Conservation (phyloP, 345 rosid genomes). For the Corchorus olitorius region DNA sequence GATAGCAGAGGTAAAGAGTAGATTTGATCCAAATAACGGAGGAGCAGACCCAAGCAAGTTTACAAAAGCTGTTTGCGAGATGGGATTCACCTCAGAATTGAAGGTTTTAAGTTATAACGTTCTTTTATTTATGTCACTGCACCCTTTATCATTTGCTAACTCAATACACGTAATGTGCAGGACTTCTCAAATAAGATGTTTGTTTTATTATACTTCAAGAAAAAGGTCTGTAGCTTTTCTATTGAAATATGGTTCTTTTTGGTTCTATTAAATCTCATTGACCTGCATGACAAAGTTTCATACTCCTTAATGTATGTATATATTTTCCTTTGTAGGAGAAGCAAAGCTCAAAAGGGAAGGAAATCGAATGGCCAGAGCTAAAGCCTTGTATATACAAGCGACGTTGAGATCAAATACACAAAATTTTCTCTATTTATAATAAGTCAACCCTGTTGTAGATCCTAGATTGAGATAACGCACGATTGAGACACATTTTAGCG, state of each 20-base stretch:
- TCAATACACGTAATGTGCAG: slow-evolving; percentile 39
- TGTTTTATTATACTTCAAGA: slow-evolving; percentile 67
- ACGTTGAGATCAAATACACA: slow-evolving; percentile 44
- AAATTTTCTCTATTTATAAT: background rate
- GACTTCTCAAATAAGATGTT: slow-evolving; percentile 93
- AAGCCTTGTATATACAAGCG: slow-evolving; percentile 95
- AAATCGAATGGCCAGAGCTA: slow-evolving; percentile 78
- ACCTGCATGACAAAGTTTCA: background rate
- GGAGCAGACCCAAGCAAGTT: slow-evolving; percentile 87
- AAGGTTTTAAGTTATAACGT: slow-evolving; percentile 56
- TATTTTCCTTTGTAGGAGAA: slow-evolving; percentile 49
- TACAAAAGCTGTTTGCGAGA: slow-evolving; percentile 67
- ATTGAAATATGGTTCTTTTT: background rate
- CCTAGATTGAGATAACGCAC: background rate
- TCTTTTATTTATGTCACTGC: background rate
- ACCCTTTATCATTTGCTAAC: slow-evolving; percentile 12
- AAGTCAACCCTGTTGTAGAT: background rate
- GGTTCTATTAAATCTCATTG: background rate
- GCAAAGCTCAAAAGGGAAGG: slow-evolving; percentile 46
- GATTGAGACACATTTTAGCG: background rate
- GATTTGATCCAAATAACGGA: slow-evolving; percentile 87
- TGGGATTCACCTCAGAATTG: slow-evolving; percentile 59
- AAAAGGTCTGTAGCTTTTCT: slow-evolving; percentile 57
- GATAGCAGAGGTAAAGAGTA: slow-evolving; percentile 95
- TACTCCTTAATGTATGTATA: background rate